Evolutionary conservation across 2,329 filamentous ascomycete species (phyloP), one percentile per base, ranked within the genome.

Genomic region (Arthrobotrys iridis): DNA sequence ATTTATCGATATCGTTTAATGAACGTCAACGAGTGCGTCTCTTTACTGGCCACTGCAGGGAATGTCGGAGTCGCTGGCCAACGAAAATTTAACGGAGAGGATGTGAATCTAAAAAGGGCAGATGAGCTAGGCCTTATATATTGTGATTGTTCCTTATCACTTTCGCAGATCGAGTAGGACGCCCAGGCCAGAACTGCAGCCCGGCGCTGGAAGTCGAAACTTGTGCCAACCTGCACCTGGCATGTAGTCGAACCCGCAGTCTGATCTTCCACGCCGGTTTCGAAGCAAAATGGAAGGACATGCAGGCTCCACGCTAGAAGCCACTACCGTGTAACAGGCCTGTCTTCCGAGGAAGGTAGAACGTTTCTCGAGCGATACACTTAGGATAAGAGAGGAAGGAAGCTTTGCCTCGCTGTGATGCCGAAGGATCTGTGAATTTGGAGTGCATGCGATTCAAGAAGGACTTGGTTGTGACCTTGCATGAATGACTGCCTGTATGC

Each of bases 401-500:
- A 70, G 52, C 40, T 45, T 18, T 37, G 50, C 50, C 30, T 55
- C 50, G 50, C 50, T 24, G 50, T 55, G 50, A 55, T 30, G 62
- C 52, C 62, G 46, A 55, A 4, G 46, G n/a, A 33, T 22, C 41
- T 52, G 48, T 33, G 46, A 37, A 43, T 59, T 52, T 28, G 52
- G 37, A 43, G n/a, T 43, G 15, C 43, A 37, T 30, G 50, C 48
- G 48, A 66, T 57, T 40, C 46, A 66, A 48, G 37, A 43, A 35
- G 20, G 37, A 33, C 22, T 28, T 22, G 40, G 41, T 50, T 35
- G 37, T 62, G 55, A 35, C 33, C 50, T 62, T 57, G 65, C 65
- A 70, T 70, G 35, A 70, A 59, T 37, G 52, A 60, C 65, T 60
- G 65, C 65, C 65, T 70, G 41, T 24, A 24, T 70, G 55, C 65